Base-by-base conservation (phyloP, 331 rosid genomes). In the Dryas integrifolia region DNA sequence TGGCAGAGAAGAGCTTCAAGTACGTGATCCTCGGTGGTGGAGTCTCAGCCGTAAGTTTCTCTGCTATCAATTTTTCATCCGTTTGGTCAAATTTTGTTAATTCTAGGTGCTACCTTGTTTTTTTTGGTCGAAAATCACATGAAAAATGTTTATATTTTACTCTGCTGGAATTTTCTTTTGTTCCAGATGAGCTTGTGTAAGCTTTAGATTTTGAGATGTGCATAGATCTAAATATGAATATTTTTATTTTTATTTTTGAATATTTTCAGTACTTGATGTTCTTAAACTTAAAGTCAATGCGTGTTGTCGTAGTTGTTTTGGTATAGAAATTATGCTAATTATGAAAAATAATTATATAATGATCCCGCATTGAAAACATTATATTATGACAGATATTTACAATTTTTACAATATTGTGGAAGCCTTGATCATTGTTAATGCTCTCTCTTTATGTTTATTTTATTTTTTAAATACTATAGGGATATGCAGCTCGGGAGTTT, bases 401-500 rank as follows among this genome's bases (percentile, higher is more conserved):
- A 0, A 47, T 71, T 71, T 39, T 58, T 46, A 3, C 35, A 4
- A 0, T 26, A 18, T 7, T 3, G 21, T 48, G 49, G 44, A 16
- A 30, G 39, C 15, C 43, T 61, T 10, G 49, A 61, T 62, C 38
- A 35, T 5, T 61, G 11, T n/a, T 71, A 3, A 38, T n/a, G 70
- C 6, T 67, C 11, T 26, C 4, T 61, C 4, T 55, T 13, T 2
- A 52, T 21, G 8, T 72, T 80, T 4, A 13, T 7, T 72, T 80
- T 4, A 13, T 7, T 21, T 68, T 72, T 3, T 0, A 16, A 46
- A 30, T 58, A 1, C 5, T 51, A 9, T 56, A 92, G 98, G 98
- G 98, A 67, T 92, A 92, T 82, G 98, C 98, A 3, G 96, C 98
- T 11, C 86, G 90, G 82, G 91, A 92, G 80, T 92, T 92, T 74